Percentiles rank a stretch among this genome's conserved stretches.
Conservation (phyloP, 2,329 filamentous ascomycete genomes). For the Delphinella strobiligena region DNA sequence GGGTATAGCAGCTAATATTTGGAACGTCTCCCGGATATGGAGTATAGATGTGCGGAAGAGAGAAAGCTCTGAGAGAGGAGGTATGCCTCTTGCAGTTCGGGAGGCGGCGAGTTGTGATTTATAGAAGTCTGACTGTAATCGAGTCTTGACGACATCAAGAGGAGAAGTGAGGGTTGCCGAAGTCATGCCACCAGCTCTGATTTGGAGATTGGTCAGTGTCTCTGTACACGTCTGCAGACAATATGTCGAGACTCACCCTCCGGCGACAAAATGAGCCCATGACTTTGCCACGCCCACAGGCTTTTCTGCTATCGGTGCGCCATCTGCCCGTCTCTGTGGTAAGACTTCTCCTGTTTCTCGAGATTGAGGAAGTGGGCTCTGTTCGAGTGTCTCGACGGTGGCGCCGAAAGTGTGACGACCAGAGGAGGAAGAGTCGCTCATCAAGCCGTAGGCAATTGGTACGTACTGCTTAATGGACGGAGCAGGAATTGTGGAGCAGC, state of each 20-base stretch:
- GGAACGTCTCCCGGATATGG: conserved; percentile 74
- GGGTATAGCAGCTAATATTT: conserved; percentile 73
- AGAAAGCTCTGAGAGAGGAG: conserved; percentile 45
- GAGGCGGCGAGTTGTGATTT: conserved; percentile 65
- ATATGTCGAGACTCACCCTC: conserved; percentile 48
- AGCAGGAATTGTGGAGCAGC: too few species aligned
- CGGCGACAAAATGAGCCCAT: conserved; percentile 85
- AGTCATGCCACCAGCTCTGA: conserved; percentile 77
- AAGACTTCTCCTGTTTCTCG: conserved; percentile 48
- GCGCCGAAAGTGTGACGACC: conserved; percentile 1
- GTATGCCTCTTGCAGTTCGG: conserved; percentile 46
- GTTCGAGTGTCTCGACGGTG: conserved; percentile 1
- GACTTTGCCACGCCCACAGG: conserved; percentile 50
- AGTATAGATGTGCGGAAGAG: conserved; percentile 54
- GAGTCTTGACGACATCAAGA: conserved; percentile 86
- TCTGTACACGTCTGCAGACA: neutral
- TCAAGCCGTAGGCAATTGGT: neutral
- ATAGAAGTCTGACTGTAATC: conserved; percentile 90
- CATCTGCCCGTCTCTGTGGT: conserved; percentile 33
- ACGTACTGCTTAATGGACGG: too few species aligned
- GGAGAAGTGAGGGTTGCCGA: conserved; percentile 87
- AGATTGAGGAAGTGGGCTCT: conserved; percentile 33
- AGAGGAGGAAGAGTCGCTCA: neutral
- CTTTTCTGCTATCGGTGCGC: conserved; percentile 23
- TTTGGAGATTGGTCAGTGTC: conserved; percentile 5